A percentile compares a stretch with the other conserved stretches of the same genome.
Conservation (phyloP, 257 asterid genomes). For the Ophiorrhiza pumila region DNA sequence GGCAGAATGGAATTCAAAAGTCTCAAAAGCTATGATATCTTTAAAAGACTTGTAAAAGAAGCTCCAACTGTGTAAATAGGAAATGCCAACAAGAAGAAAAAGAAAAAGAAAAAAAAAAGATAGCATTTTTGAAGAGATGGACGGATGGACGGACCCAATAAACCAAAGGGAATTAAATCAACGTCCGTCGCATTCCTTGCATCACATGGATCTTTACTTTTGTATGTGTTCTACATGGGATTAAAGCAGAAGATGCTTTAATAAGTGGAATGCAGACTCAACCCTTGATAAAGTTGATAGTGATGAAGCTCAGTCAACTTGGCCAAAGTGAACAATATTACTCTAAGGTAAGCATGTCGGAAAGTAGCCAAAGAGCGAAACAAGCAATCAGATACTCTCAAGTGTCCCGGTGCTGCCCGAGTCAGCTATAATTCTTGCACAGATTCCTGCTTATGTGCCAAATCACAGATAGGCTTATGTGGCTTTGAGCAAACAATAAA, state of each 20-base stretch:
- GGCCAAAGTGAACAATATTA: constrained; percentile 21
- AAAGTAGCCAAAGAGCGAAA: background rate
- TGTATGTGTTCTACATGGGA: constrained; percentile 18
- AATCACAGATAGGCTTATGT: background rate
- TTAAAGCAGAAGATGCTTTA: constrained; percentile 31
- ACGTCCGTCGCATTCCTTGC: constrained; percentile 1
- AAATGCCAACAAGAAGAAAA: constrained; percentile 2
- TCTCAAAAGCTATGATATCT: constrained; percentile 16
- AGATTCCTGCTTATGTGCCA: background rate
- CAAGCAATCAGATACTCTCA: constrained; percentile 12
- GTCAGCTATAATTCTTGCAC: constrained; percentile 13
- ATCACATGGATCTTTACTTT: constrained; percentile 18
- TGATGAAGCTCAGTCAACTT: constrained; percentile 26
- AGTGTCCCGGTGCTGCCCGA: constrained; percentile 22
- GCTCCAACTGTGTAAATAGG: constrained; percentile 11
- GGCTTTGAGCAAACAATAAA: background rate
- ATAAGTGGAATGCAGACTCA: constrained; percentile 25
- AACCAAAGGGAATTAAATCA: constrained; percentile 8
- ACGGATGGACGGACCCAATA: constrained; percentile 12
- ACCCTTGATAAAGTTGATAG: constrained; percentile 17
- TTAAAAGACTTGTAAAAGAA: constrained; percentile 18
- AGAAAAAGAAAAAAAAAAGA: constrained; percentile 4
- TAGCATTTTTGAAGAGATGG: background rate
- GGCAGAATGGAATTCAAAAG: constrained; percentile 21
- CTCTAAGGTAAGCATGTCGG: constrained; percentile 6